Percentiles rank a stretch among this genome's conserved stretches.
These are phyloP conservation scores for Dothistroma pini DNA, from an alignment of 2,329 filamentous ascomycete species.

Conservation along the genomic window DNA sequence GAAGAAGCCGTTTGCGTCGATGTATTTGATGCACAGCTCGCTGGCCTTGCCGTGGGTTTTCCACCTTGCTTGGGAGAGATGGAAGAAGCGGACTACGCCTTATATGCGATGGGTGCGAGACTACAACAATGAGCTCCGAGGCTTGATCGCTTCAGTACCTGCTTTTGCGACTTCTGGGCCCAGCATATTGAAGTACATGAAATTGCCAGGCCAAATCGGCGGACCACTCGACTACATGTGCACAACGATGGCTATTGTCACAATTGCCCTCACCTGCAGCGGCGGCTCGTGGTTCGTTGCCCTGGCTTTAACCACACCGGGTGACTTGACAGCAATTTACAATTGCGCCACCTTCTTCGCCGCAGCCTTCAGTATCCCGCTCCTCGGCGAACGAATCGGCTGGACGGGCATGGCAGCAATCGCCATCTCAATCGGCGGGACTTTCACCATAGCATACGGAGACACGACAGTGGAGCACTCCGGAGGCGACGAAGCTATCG, in stretches of 20 bases:
- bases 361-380: constrained; percentile 31
- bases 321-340: constrained; percentile 36
- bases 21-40: constrained; percentile 34
- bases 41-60: constrained; percentile 32
- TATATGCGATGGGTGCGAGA: constrained; percentile 30
- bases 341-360: constrained; percentile 37
- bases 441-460: constrained; percentile 35
- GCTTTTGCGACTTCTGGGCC: constrained; percentile 29
- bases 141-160: constrained; percentile 29
- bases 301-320: constrained; percentile 32
- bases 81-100: constrained; percentile 18
- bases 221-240: constrained; percentile 32
- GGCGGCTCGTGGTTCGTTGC: constrained; percentile 33
- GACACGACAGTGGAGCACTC: constrained; percentile 30
- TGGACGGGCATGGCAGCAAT: constrained; percentile 29
- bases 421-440: constrained; percentile 32
- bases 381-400: constrained; percentile 31
- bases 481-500: constrained; percentile 20
- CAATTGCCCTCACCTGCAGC: constrained; percentile 30
- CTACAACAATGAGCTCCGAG: constrained; percentile 32
- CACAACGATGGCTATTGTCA: constrained; percentile 31
- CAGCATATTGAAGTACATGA: constrained; percentile 21
- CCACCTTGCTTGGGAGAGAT: constrained; percentile 28
- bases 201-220: constrained; percentile 23
- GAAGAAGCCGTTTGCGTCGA: constrained; percentile 34